Evolutionary conservation across 1,139 yeast species (phyloP), one percentile per base, ranked within the genome.

Genomic region (Hemisphaericaspora xylanilytica): DNA sequence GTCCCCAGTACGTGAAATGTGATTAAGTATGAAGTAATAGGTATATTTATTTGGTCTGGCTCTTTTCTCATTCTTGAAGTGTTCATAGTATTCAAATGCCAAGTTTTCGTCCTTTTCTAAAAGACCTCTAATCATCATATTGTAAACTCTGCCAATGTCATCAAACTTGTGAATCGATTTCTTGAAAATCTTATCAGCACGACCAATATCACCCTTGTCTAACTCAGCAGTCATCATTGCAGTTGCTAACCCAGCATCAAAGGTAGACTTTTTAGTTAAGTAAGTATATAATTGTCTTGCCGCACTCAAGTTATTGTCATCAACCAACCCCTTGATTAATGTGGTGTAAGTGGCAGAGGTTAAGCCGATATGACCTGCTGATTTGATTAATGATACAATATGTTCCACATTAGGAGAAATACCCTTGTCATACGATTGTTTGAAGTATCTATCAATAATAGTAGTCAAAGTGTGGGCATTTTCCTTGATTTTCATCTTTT

Each of bases 381-480:
- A 47, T 32, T 58, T 51, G 70, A 81, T 71, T 32, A 70, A 70
- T 3, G 55, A 46, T 36, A 82, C 58, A 35, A 81, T 58, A 3
- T 57, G 58, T 13, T 61, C 61, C 8, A 65, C 61, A 28, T 69
- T 58, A 3, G 82, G 75, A n/a, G 61, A 56, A 39, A 66, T 55
- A 10, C 81, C 79, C 39, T 61, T 68, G 8, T 65, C 61, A 32
- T 65, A 63, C 35, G 73, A 65, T 28, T 65, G 49, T 54, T 77
- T 80, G 61, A 82, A 70, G 48, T 75, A 68, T 38, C 73, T 60
- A 52, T 82, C 81, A 39, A 83, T 70, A 25, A 83, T 61, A 28
- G 75, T 74, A n/a, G 90, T 75, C 56, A 79, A 78, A 1, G 92
- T 82, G 12, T 79, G 80, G 36, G 79, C 70, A 53, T 81, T 87